Percentiles rank a stretch among this genome's conserved stretches.
Conservation (phyloP, 805 yeast genomes). For the Metschnikowia borealis region DNA sequence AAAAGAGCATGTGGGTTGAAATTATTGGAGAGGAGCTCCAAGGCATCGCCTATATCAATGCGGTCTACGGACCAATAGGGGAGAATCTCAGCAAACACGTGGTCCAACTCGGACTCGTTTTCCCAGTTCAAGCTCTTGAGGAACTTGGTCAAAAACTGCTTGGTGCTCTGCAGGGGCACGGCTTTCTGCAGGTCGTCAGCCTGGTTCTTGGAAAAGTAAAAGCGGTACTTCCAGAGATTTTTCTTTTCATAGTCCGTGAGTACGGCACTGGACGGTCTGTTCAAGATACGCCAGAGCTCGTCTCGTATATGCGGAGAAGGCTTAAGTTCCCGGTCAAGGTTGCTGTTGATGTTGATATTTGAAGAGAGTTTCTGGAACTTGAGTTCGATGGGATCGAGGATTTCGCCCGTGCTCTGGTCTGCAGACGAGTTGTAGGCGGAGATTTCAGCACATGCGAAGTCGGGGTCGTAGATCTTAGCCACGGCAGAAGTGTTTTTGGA, state of each 20-base stretch:
- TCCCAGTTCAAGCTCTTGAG: slow-evolving; percentile 86
- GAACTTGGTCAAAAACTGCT: slow-evolving; percentile 62
- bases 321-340: slow-evolving; percentile 77
- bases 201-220: slow-evolving; percentile 47
- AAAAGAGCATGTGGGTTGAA: slow-evolving; percentile 49
- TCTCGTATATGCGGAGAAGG: slow-evolving; percentile 83
- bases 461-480: slow-evolving; percentile 39
- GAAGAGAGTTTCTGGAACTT: slow-evolving; percentile 84
- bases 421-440: slow-evolving; percentile 8
- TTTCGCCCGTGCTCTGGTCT: slow-evolving; percentile 5
- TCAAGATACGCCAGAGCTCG: slow-evolving; percentile 62
- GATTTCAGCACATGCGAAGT: slow-evolving; percentile 22
- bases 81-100: slow-evolving; percentile 65
- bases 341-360: slow-evolving; percentile 64
- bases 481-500: background rate
- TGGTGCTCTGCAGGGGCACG: slow-evolving; percentile 47
- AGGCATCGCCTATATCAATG: slow-evolving; percentile 77
- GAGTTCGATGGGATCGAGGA: slow-evolving; percentile 74
- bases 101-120: slow-evolving; percentile 74
- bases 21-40: slow-evolving; percentile 78
- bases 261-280: slow-evolving; percentile 79
- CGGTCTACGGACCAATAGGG: slow-evolving; percentile 63
- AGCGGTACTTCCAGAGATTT: slow-evolving; percentile 86
- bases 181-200: slow-evolving; percentile 25
- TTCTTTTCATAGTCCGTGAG: slow-evolving; percentile 80